Base-by-base conservation (phyloP, 2,329 filamentous ascomycete species). In the Diaporthe citriasiana region DNA sequence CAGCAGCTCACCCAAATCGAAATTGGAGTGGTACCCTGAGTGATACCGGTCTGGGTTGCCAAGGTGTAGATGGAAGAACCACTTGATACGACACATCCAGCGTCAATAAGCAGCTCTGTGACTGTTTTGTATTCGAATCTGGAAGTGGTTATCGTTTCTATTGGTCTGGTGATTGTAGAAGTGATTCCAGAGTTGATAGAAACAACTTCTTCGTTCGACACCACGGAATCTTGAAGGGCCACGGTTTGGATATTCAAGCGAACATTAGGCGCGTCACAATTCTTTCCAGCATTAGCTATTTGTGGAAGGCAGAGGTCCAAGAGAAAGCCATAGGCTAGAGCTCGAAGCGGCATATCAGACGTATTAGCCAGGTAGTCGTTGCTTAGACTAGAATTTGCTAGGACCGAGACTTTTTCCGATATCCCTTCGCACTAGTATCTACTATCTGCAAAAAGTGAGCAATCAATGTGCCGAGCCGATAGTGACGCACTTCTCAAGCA, bases 31-130 rank as follows among this genome's bases (percentile, higher is more conserved):
- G 33, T 7, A 17, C 15, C 9, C 15, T 45, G 3, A 5, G 57
- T 45, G 17, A 63, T 27, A 30, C 2, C 27, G 3, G 40, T 25
- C 15, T 9, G 27, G 25, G 40, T 19, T 47, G n/a, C 10, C 40
- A 47, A 33, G 19, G 27, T 63, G 40, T 63, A 63, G 10, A 63
- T 33, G 25, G 57, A 27, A 60, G 57, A 47, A 13, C 59, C 59
- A 33, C 59, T 47, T 4, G 40, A 63, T 25, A 22, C 40, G 40
- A 47, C 59, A 30, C 59, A 63, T n/a, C 59, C 40, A 45, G 40
- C 17, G 9, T 63, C 9, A 6, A 47, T 7, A 30, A 25, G 19
- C 9, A 33, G 38, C 25, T 63, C 25, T 4, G 25, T 63, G 15
- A n/a, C 7, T 13, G 17, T 59, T 15, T 17, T 38, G 22, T 0